Evolutionary conservation across 805 yeast species (phyloP).

Genomic region (Candida easanensis): DNA sequence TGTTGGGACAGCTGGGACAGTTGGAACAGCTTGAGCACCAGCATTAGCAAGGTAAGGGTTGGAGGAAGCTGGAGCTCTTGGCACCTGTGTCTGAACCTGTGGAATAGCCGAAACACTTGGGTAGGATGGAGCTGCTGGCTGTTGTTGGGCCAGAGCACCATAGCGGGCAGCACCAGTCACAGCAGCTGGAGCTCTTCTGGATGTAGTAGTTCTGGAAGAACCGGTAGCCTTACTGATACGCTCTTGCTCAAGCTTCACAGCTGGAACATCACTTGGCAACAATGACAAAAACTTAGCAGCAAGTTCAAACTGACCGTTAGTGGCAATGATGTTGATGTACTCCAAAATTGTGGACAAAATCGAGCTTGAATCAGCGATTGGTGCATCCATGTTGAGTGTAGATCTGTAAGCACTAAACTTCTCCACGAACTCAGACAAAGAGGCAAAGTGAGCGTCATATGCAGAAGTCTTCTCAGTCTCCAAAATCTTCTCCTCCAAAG

Average conservation of each 20-base stretch:
- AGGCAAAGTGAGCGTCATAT: slow-evolving; percentile 79
- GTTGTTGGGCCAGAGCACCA: slow-evolving; percentile 15
- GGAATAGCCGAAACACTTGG: slow-evolving; percentile 5
- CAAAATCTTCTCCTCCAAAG: slow-evolving; percentile 41
- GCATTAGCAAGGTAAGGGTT: slow-evolving; percentile 18
- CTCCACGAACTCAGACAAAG: slow-evolving; percentile 78
- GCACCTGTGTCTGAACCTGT: slow-evolving; percentile 8
- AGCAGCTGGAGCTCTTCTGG: slow-evolving; percentile 15
- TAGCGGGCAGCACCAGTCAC: slow-evolving; percentile 17
- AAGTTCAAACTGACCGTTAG: slow-evolving; percentile 78
- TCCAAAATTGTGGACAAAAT: slow-evolving; percentile 62
- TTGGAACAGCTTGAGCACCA: slow-evolving; percentile 9
- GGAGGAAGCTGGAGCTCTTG: slow-evolving; percentile 11
- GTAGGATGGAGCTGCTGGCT: slow-evolving; percentile 8
- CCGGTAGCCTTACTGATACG: slow-evolving; percentile 71
- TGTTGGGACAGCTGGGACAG: slow-evolving; percentile 11
- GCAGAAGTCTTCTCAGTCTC: slow-evolving; percentile 47
- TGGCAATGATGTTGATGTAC: slow-evolving; percentile 75
- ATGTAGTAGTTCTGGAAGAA: slow-evolving; percentile 24
- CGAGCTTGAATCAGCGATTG: slow-evolving; percentile 27
- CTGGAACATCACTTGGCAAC: slow-evolving; percentile 73
- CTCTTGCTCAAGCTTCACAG: slow-evolving; percentile 70
- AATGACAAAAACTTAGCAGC: slow-evolving; percentile 68
- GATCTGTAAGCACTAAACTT: slow-evolving; percentile 76
- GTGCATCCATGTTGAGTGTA: slow-evolving; percentile 35